These are phyloP conservation scores for Silene coronaria DNA, from an alignment of 179 eudicot species.

Conservation along the genomic window DNA sequence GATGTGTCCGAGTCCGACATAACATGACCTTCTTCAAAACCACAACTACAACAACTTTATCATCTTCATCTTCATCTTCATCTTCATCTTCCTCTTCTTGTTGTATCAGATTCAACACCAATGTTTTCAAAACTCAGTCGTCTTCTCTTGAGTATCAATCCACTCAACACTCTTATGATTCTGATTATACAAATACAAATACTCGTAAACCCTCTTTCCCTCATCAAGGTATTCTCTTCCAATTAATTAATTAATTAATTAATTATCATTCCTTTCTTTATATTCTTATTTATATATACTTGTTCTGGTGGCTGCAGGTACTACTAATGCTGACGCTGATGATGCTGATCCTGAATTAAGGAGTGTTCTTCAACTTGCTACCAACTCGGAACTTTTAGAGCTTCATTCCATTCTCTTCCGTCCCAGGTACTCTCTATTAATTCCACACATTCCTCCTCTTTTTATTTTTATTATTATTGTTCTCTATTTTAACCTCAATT, in stretches of 20 bases:
- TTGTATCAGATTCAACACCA: not conserved
- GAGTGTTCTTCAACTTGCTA: conserved; percentile 73
- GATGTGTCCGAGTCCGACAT: not conserved
- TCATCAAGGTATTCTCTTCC: not conserved
- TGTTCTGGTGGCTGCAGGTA: not conserved
- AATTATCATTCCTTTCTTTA: not conserved
- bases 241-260: too few species aligned
- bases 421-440: conserved; percentile 51
- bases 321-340: conserved; percentile 17
- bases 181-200: not conserved
- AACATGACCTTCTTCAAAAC: not conserved
- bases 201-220: not conserved
- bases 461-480: too few species aligned
- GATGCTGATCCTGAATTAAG: conserved; percentile 63
- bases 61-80: not conserved
- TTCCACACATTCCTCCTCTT: not conserved
- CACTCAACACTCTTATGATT: not conserved
- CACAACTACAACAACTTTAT: not conserved
- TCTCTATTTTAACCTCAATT: too few species aligned
- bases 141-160: not conserved
- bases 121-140: not conserved
- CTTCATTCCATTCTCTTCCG: conserved; percentile 73
- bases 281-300: too few species aligned
- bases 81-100: not conserved
- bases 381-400: conserved; percentile 69